Base-by-base conservation (phyloP, 176 grass and related monocot species). In the Raddia distichophylla region DNA sequence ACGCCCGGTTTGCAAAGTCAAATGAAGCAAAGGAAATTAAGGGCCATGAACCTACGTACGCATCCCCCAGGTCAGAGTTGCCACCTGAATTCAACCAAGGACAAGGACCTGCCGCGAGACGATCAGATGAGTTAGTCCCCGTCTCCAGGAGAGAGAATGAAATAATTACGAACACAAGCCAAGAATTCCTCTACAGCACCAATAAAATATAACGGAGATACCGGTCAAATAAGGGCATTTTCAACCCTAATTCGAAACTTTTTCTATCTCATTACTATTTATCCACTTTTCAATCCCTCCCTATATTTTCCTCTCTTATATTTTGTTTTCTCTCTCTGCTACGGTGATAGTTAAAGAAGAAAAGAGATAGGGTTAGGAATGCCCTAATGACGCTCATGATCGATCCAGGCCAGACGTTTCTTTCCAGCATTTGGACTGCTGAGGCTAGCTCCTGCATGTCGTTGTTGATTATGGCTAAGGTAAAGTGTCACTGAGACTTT, bases 341-440 rank as follows among this genome's bases (percentile, higher is more conserved):
- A n/a, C n/a, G n/a, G n/a, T n/a, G n/a, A n/a, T n/a, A n/a, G n/a
- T n/a, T n/a, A n/a, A n/a, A n/a, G n/a, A n/a, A n/a, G n/a, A n/a
- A n/a, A n/a, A n/a, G n/a, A n/a, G n/a, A n/a, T n/a, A n/a, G n/a
- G n/a, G n/a, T n/a, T n/a, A n/a, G n/a, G n/a, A n/a, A n/a, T n/a
- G n/a, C n/a, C n/a, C n/a, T n/a, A 45, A 79, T 54, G 19, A 48
- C 35, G 11, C 54, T 76, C 58, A 55, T 45, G 64, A 19, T 78
- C 34, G 64, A 19, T 78, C 75, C 68, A n/a, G 75, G 87, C 42
- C 45, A 44, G n/a, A 2, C 17, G 56, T 65, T 53, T 44, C 40
- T 80, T 74, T 57, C 80, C 45, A 44, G 8, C 51, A 73, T 77
- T 74, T 85, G 37, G 69, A 80, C 76, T 67, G 74, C 10, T 18